Percentiles rank a stretch among this genome's conserved stretches.
Conservation (phyloP, 768 basidiomycete species). For the Mrakia frigida region DNA sequence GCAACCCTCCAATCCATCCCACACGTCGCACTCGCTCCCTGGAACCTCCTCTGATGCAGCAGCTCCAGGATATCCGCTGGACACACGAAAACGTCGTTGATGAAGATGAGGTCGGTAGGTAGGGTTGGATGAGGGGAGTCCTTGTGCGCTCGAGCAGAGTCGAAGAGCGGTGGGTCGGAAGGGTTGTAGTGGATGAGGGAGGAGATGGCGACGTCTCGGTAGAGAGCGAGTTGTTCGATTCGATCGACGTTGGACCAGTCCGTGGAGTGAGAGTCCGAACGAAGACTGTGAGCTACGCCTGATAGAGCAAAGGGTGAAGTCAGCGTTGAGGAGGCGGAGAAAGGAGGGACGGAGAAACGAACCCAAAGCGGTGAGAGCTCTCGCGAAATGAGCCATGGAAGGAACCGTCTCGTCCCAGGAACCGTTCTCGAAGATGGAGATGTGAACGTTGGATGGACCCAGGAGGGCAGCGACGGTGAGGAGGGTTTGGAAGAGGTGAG, state of each 20-base stretch:
- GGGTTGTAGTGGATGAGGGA: slow-evolving; percentile 29
- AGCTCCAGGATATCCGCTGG: slow-evolving; percentile 32
- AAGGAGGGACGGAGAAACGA: neutral
- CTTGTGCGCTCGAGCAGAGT: neutral
- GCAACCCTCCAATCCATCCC: slow-evolving; percentile 30
- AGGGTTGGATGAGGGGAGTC: slow-evolving; percentile 21
- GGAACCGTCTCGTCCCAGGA: slow-evolving; percentile 25
- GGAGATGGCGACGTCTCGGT: slow-evolving; percentile 31
- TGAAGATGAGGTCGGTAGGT: slow-evolving; percentile 31
- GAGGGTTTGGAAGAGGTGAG: slow-evolving; percentile 30
- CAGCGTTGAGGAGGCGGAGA: neutral
- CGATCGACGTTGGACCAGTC: slow-evolving; percentile 32
- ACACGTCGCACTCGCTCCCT: slow-evolving; percentile 31
- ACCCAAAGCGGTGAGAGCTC: slow-evolving; percentile 24
- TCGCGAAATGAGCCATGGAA: slow-evolving; percentile 29
- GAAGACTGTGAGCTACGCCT: slow-evolving; percentile 27
- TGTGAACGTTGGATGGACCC: slow-evolving; percentile 29
- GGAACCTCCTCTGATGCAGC: slow-evolving; percentile 31
- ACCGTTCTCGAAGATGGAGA: slow-evolving; percentile 33
- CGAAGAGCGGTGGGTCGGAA: slow-evolving; percentile 19
- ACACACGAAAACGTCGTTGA: slow-evolving; percentile 32
- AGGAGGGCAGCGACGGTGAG: slow-evolving; percentile 29
- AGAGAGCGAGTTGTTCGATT: slow-evolving; percentile 30
- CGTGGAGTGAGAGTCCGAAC: slow-evolving; percentile 28
- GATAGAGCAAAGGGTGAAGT: neutral